These are phyloP conservation scores for Populus hybrid DNA, from an alignment of 441 rosid genomes.

Conservation along the genomic window DNA sequence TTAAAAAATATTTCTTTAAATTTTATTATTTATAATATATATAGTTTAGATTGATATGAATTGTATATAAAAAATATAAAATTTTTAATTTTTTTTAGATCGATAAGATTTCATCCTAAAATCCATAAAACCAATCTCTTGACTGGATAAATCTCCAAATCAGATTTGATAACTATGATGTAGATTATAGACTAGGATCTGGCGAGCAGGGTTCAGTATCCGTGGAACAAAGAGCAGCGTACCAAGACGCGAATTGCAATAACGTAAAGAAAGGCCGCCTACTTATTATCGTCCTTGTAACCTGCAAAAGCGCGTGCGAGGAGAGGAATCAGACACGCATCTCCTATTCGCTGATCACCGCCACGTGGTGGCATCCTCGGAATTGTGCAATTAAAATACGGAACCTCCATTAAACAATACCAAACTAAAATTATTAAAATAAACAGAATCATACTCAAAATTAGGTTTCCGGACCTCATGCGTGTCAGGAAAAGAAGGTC, in stretches of 20 bases:
- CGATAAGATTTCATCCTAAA: too few relatives aligned
- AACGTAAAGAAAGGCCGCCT: neutral
- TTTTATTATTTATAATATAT: too few relatives aligned
- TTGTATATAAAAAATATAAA: too few relatives aligned
- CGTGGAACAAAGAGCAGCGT: neutral
- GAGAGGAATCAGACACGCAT: slow-evolving; percentile 24
- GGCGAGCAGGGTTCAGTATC: too few relatives aligned
- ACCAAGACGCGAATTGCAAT: neutral
- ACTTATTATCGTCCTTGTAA: neutral
- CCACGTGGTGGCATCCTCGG: slow-evolving; percentile 38
- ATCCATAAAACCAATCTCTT: too few relatives aligned
- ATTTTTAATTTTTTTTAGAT: too few relatives aligned
- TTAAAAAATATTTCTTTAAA: too few relatives aligned
- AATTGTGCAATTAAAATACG: neutral
- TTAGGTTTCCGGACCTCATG: slow-evolving; percentile 56
- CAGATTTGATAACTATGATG: too few relatives aligned
- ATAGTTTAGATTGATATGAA: too few relatives aligned
- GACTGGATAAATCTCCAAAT: too few relatives aligned
- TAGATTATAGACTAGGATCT: too few relatives aligned
- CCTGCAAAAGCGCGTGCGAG: slow-evolving; percentile 14
- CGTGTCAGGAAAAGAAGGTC: slow-evolving; percentile 60
- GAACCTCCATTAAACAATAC: neutral
- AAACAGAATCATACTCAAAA: neutral
- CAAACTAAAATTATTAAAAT: neutral
- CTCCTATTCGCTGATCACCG: slow-evolving; percentile 32